Evolutionary conservation across 176 grass and related monocot species (phyloP).

Genomic region (Tillandsia leiboldiana): DNA sequence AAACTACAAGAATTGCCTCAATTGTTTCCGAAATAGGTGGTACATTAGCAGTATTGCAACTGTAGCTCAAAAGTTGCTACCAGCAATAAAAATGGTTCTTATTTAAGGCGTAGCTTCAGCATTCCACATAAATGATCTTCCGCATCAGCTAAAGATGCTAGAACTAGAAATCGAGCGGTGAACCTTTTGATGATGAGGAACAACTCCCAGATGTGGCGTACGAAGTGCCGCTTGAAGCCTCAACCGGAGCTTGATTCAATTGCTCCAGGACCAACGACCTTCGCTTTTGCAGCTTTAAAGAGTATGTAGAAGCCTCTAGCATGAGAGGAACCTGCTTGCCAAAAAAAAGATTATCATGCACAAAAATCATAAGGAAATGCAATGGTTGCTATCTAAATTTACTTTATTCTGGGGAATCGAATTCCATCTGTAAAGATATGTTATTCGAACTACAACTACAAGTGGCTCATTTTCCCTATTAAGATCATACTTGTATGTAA

Average conservation of each 20-base stretch:
- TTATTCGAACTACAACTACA: too few species aligned
- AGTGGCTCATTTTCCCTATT: too few species aligned
- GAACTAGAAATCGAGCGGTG: slow-evolving; percentile 63
- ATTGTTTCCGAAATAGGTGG: too few species aligned
- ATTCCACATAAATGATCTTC: too few species aligned
- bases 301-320: slow-evolving; percentile 72
- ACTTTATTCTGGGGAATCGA: not conserved
- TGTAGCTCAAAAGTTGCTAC: too few species aligned
- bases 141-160: not conserved
- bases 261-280: slow-evolving; percentile 66
- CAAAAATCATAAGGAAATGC: not conserved
- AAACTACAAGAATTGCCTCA: too few species aligned
- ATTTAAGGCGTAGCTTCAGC: too few species aligned
- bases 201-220: slow-evolving; percentile 49
- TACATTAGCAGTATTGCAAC: too few species aligned
- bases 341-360: not conserved
- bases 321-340: slow-evolving; percentile 62
- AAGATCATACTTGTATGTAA: too few species aligned
- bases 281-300: slow-evolving; percentile 67
- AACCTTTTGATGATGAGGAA: slow-evolving; percentile 45
- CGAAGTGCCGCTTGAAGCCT: slow-evolving; percentile 62
- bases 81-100: too few species aligned
- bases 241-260: slow-evolving; percentile 84
- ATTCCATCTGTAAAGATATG: slow-evolving; percentile 10
- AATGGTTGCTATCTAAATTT: not conserved